A percentile compares a stretch with the other conserved stretches of the same genome.
These are phyloP conservation scores for Aspergillus nomiae DNA, from an alignment of 2,329 filamentous ascomycete species.

Conservation along the genomic window DNA sequence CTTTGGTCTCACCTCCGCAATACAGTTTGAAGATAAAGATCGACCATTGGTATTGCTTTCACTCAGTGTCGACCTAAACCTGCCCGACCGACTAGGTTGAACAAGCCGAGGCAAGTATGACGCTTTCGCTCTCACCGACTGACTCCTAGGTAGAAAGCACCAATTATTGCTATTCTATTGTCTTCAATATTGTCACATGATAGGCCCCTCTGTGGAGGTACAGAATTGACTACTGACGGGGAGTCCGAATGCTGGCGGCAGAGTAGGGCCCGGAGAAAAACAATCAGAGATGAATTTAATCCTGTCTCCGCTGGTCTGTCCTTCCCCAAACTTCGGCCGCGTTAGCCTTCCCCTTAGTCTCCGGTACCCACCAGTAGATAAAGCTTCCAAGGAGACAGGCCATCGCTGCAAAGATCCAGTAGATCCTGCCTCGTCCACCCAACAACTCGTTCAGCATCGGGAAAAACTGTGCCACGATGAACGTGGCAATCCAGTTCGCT, in stretches of 20 bases:
- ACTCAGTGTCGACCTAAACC: background rate
- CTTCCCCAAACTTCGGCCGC: constrained; percentile 91
- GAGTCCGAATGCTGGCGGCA: background rate
- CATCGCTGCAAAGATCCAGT: constrained; percentile 83
- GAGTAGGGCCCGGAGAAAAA: background rate
- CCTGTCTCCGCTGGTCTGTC: constrained; percentile 32
- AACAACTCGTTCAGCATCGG: constrained; percentile 78
- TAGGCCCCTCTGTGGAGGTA: background rate
- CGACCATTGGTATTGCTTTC: background rate
- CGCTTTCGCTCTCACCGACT: background rate
- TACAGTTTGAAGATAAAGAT: background rate
- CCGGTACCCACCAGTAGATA: constrained; percentile 74
- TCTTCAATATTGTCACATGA: background rate
- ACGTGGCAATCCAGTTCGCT: constrained; percentile 88
- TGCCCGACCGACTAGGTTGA: background rate
- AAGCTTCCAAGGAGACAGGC: constrained; percentile 71
- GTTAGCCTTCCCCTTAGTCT: constrained; percentile 82
- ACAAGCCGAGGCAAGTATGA: background rate
- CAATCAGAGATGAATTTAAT: constrained; percentile 27
- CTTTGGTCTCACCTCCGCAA: background rate
- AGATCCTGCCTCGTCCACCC: constrained; percentile 79
- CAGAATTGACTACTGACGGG: background rate
- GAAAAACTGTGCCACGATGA: constrained; percentile 93
- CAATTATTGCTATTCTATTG: background rate
- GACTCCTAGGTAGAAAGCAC: background rate